These are phyloP conservation scores for Nicotiana otophora DNA, from an alignment of 257 asterid genomes.

Conservation along the genomic window DNA sequence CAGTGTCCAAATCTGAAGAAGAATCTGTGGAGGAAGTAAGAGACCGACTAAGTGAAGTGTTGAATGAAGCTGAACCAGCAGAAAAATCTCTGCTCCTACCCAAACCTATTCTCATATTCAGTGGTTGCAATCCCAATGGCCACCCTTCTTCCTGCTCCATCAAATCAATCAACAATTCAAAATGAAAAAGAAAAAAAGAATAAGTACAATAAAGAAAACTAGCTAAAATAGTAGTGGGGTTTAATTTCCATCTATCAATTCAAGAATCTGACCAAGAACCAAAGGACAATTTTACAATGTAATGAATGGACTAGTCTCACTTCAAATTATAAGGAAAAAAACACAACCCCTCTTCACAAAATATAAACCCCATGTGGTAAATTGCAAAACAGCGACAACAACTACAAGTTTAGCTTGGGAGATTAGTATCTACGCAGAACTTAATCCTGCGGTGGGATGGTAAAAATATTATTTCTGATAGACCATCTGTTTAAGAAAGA, in stretches of 20 bases:
- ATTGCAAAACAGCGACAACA: neutral
- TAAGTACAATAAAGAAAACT: neutral
- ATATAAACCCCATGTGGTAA: neutral
- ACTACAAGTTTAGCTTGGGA: too few species aligned
- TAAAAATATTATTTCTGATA: too few species aligned
- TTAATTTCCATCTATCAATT: neutral
- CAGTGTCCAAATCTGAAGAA: constrained; percentile 44
- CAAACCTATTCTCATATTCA: constrained; percentile 40
- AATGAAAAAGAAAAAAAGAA: neutral
- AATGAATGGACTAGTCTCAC: neutral
- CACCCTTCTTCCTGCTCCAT: constrained; percentile 48
- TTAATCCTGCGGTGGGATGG: too few species aligned
- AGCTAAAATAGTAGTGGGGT: neutral
- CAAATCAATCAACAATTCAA: constrained; percentile 17
- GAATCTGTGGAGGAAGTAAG: constrained; percentile 32
- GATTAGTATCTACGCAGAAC: accelerated
- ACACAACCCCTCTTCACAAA: neutral
- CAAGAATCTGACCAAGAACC: neutral
- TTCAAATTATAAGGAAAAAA: neutral
- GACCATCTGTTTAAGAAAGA: too few species aligned
- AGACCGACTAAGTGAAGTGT: constrained; percentile 36
- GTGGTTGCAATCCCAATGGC: constrained; percentile 49
- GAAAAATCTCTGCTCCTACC: constrained; percentile 24
- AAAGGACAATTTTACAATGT: neutral
- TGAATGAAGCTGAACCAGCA: constrained; percentile 41